These are phyloP conservation scores for Pseudogymnoascus sp. DNA, from an alignment of 2,329 filamentous ascomycete species.

Conservation along the genomic window DNA sequence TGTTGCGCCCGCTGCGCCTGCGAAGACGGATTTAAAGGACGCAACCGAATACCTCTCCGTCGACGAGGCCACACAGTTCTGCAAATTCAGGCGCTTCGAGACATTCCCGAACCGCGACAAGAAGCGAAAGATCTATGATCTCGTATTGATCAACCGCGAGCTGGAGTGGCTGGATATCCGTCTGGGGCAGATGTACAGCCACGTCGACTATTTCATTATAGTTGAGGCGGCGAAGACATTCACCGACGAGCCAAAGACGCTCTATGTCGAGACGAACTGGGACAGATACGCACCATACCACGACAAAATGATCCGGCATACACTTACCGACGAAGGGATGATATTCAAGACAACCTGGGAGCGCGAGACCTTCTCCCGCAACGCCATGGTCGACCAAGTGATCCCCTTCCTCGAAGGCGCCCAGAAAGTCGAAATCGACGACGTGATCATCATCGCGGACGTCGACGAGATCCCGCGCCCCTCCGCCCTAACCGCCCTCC, in stretches of 20 bases:
- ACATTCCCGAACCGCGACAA: conserved; percentile 12
- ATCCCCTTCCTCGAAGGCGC: conserved; percentile 31
- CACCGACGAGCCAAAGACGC: conserved; percentile 46
- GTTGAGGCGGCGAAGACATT: conserved; percentile 52
- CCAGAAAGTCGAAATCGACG: conserved; percentile 27
- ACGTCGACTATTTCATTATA: conserved; percentile 58
- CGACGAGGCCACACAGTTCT: conserved; percentile 19
- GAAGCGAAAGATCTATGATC: conserved; percentile 48
- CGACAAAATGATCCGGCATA: conserved; percentile 53
- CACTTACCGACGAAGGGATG: conserved; percentile 37
- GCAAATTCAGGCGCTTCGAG: conserved; percentile 33
- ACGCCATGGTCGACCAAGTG: conserved; percentile 49
- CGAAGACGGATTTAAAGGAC: conserved; percentile 8
- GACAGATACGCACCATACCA: conserved; percentile 43
- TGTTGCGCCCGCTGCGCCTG: neutral
- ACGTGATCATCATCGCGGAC: conserved; percentile 38
- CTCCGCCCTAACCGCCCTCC: conserved; percentile 26
- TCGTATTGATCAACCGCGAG: conserved; percentile 55
- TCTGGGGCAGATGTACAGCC: conserved; percentile 45
- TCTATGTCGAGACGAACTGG: conserved; percentile 45
- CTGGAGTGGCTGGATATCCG: conserved; percentile 59
- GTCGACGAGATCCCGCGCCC: conserved; percentile 38
- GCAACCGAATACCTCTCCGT: conserved; percentile 6
- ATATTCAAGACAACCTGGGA: conserved; percentile 37
- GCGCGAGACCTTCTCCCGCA: conserved; percentile 44